Base-by-base conservation (phyloP, 495 filamentous ascomycete species). In the Lindgomyces ingoldianus region DNA sequence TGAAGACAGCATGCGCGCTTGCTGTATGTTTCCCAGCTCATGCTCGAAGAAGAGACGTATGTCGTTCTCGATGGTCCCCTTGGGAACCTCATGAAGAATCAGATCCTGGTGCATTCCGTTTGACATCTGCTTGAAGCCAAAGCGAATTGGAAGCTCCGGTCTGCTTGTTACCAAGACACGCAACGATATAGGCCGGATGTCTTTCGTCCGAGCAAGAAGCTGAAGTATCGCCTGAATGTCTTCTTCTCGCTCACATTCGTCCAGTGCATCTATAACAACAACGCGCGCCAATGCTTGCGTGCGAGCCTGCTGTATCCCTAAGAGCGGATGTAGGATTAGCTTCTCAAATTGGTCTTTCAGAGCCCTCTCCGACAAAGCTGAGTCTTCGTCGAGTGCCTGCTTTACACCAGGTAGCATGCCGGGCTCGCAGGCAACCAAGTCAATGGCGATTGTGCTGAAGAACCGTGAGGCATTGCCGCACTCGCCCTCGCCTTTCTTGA, bases 41-140 rank as follows among this genome's bases (percentile, higher is more conserved):
- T 68, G 24, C 11, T 54, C 25, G 16, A 79, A 51, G 39, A 74
- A 78, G 54, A 68, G 42, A 9, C 55, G 50, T 54, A 79, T 72
- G 60, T 81, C 74, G 26, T 70, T 59, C 59, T 72, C 61, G 47
- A 47, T 47, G 8, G 21, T 47, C 4, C 18, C 8, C 44, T 47
- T 47, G 6, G 44, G 4, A 18, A 47, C 44, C n/a, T 47, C 18
- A 47, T 47, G n/a, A 8, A 47, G 44, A 18, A 47, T n/a, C 4
- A 47, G 44, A n/a, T 47, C 44, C 18, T 18, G 8, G 21, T 47
- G 18, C 21, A 18, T 47, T 18, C 44, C 18, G 21, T 47, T 22
- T 47, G 18, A n/a, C 21, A 47, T 47, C 21, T 47, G 21, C 44
- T 47, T 47, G 18, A 47, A 47, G 14, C 44, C 18, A 47, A 47